These are phyloP conservation scores for Aurinia saxatilis DNA, from an alignment of 345 rosid genomes.

Conservation along the genomic window DNA sequence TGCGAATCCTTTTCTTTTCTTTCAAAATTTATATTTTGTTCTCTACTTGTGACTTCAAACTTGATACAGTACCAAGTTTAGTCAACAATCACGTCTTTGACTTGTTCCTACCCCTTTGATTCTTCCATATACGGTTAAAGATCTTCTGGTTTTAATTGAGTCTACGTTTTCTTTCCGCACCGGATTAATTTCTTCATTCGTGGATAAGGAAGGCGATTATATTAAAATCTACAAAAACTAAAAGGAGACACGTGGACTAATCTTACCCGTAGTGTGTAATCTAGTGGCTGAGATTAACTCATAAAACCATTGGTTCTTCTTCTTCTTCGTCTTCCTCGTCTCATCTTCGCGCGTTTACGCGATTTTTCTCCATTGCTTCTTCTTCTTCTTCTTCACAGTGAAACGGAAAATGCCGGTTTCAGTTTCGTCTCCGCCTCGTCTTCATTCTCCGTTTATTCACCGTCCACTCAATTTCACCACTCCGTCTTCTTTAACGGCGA, in stretches of 20 bases:
- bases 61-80: slow-evolving; percentile 2
- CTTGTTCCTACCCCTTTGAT: not conserved
- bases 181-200: too few species aligned
- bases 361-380: not conserved
- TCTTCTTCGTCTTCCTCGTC: too few species aligned
- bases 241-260: slow-evolving; percentile 19
- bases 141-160: not conserved
- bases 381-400: too few species aligned
- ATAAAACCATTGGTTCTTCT: slow-evolving; percentile 14
- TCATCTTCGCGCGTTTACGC: slow-evolving; percentile 30
- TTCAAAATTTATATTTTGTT: slow-evolving; percentile 13
- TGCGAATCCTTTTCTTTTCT: slow-evolving; percentile 31
- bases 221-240: not conserved
- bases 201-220: slow-evolving; percentile 4
- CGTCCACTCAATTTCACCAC: slow-evolving; percentile 35
- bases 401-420: slow-evolving; percentile 35
- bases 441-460: slow-evolving; percentile 50
- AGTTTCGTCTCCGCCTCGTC: slow-evolving; percentile 40
- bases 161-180: not conserved
- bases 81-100: not conserved
- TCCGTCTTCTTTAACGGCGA: slow-evolving; percentile 25
- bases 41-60: slow-evolving; percentile 17
- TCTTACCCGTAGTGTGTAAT: not conserved
- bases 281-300: slow-evolving; percentile 25
- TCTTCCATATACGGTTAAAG: not conserved